Base-by-base conservation (phyloP, 345 rosid species). In the Camelina neglecta region DNA sequence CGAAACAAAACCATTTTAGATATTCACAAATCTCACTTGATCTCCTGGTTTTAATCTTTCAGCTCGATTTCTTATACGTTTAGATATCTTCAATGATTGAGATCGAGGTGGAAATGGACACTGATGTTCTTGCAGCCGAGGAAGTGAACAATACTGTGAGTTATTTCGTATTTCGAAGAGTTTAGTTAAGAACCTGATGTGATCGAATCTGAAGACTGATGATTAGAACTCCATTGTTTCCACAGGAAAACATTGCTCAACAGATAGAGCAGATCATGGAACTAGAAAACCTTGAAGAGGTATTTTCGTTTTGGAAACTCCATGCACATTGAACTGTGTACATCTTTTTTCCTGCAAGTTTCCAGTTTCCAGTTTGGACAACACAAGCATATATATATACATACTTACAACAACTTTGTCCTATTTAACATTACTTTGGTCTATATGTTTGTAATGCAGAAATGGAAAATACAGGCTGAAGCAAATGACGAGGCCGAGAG, bases 61-160 rank as follows among this genome's bases (percentile, higher is more conserved):
- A 62, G 67, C 53, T 20, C 18, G 16, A 15, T 59, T 24, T 53
- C 4, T 4, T 23, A 31, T 21, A 35, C 67, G 50, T 31, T 48
- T 84, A 95, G 99, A 90, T 92, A 75, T 88, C 97, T 69, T 95
- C 93, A n/a, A 95, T 95, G 97, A 92, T 95, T 76, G 97, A 92
- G 85, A 90, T 95, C 31, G 97, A 95, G 80, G 90, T 95, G 60
- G 97, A 92, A 82, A 83, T 95, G 97, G 97, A 90, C 82, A 86
- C 82, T 18, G 93, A 92, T 79, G 99, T 95, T 82, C 90, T 95
- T 75, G 97, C 97, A 79, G 99, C 97, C 5, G 97, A 95, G 83
- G 87, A 93, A 79, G 92, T 79, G 36, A 80, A 86, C 91, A 86
- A 83, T 80, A 80, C 83, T 68, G 99, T 95, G 36, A 44, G 97